Base-by-base conservation (phyloP, 352 stramenopile species). In the Detonula confervacea region DNA sequence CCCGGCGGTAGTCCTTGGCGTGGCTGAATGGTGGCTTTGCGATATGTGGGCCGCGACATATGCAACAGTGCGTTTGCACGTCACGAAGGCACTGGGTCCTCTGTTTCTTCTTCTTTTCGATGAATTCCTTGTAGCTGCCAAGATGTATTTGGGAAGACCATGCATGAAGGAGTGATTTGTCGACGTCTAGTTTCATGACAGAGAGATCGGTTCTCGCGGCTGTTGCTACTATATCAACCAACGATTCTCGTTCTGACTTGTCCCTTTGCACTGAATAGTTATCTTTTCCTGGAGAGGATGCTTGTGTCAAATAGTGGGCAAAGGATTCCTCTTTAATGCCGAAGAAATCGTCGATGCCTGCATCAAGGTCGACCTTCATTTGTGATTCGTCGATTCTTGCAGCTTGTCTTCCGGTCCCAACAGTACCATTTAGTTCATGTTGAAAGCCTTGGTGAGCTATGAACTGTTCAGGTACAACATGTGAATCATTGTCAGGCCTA, bases 21-120 rank as follows among this genome's bases (percentile, higher is more conserved):
- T 84, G 77, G 49, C 52, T 80, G 20, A 84, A 84, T 33, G 70
- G 70, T 62, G 77, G 70, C 47, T 80, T 84, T 35, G 70, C 46
- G 46, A 84, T 77, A 44, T 84, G 77, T 12, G 77, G 77, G 49
- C 77, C 77, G 57, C 57, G 27, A 30, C 77, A 84, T 68, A 27
- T 77, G 44, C 77, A 84, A 35, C 77, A 84, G 62, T 84, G 77
- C 55, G 47, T 37, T 66, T 71, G 16, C 8, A 84, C 67, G 39
- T 84, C 69, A 22, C 70, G 62, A 59, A 73, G 27, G 49, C 77
- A 84, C 56, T 80, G 77, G 16, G 70, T 51, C 3, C 69, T 49
- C 37, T 84, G 69, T 47, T 56, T 65, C 22, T 55, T 73, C 25
- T 80, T 84, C 70, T 74, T 84, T 49, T 75, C 77, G 37, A 84